These are phyloP conservation scores for Chalciporus piperatus DNA, from an alignment of 768 basidiomycete species.

Conservation along the genomic window DNA sequence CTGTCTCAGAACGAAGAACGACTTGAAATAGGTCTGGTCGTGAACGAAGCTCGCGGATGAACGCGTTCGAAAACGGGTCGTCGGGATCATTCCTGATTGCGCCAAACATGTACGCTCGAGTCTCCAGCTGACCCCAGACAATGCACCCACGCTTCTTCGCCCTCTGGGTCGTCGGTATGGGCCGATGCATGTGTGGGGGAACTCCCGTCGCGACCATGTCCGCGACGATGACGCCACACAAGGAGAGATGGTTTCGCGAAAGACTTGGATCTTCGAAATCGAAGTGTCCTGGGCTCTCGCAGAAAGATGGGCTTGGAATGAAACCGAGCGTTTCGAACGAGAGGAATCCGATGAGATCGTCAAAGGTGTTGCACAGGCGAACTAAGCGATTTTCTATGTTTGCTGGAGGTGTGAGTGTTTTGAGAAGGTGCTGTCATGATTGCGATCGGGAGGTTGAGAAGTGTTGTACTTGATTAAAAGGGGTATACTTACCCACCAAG, in stretches of 20 bases:
- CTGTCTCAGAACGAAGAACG: slow-evolving; percentile 28
- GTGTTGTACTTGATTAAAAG: too few species aligned
- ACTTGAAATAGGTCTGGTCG: slow-evolving; percentile 33
- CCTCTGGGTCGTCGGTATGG: slow-evolving; percentile 4
- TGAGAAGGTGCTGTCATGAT: slow-evolving; percentile 3
- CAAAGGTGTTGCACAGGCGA: slow-evolving; percentile 29
- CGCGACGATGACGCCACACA: slow-evolving; percentile 19
- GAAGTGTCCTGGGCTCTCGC: not conserved
- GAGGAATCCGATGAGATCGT: slow-evolving; percentile 31
- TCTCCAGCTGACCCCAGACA: slow-evolving; percentile 25
- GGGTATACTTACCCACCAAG: slow-evolving; percentile 30
- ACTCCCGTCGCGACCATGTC: slow-evolving; percentile 15
- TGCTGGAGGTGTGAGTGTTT: slow-evolving; percentile 6
- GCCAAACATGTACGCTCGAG: slow-evolving; percentile 30
- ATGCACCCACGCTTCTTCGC: slow-evolving; percentile 13
- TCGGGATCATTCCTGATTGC: slow-evolving; percentile 29
- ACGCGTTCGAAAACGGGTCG: slow-evolving; percentile 25
- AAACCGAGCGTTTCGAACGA: slow-evolving; percentile 22
- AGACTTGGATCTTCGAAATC: not conserved
- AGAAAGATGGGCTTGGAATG: slow-evolving; percentile 20
- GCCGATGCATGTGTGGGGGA: not conserved
- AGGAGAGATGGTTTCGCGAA: slow-evolving; percentile 20
- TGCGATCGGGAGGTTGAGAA: not conserved
- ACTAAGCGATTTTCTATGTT: slow-evolving; percentile 31
- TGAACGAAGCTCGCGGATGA: slow-evolving; percentile 28